Evolutionary conservation across 208 protist genomes (phyloP).

Genomic region (Trichomonas gallinae): DNA sequence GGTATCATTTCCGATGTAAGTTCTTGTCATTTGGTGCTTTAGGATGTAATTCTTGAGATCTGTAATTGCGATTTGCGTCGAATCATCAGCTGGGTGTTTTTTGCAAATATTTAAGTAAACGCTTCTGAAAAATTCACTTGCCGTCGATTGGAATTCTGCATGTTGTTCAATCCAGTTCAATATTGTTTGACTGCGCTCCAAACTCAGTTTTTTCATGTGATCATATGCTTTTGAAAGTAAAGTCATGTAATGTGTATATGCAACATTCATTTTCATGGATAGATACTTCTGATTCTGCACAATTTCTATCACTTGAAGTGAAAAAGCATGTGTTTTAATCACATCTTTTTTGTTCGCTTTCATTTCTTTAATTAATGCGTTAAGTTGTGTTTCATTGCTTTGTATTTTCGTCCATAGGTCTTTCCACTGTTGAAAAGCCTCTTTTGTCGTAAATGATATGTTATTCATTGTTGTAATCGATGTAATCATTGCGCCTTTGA

Average conservation of each 20-base stretch:
- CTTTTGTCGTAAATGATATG: not conserved
- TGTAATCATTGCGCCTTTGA: not conserved
- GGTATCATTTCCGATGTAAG: not conserved
- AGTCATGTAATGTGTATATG: not conserved
- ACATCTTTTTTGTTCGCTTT: not conserved
- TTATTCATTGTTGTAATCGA: not conserved
- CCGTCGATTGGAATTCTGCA: not conserved
- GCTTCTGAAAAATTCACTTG: not conserved
- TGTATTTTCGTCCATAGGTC: not conserved
- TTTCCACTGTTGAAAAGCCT: not conserved
- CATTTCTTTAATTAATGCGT: not conserved
- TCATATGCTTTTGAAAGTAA: not conserved
- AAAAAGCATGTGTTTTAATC: not conserved
- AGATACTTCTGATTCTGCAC: not conserved
- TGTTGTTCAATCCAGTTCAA: not conserved
- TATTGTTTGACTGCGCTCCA: not conserved
- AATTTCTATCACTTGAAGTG: not conserved
- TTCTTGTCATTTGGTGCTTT: not conserved
- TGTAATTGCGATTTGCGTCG: not conserved
- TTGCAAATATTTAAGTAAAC: not conserved
- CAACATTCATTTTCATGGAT: not conserved
- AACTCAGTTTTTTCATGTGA: not conserved
- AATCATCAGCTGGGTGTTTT: not conserved
- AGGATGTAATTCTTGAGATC: not conserved
- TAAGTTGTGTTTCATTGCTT: not conserved